These are phyloP conservation scores for Brassica juncea DNA, from an alignment of 345 rosid species.

Conservation along the genomic window DNA sequence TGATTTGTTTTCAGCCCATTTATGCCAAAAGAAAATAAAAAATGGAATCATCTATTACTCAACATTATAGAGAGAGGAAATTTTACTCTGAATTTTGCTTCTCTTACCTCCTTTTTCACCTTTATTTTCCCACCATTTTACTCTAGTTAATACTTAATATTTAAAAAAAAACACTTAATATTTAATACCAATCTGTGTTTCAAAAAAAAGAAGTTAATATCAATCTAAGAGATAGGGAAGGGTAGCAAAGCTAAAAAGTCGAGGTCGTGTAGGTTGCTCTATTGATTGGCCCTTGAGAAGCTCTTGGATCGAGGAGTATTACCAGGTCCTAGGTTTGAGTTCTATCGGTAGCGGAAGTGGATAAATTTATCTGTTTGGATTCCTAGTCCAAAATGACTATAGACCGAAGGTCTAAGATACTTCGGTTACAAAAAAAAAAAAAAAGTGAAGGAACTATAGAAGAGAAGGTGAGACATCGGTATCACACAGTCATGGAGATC, in stretches of 20 bases:
- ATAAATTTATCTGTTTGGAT: background rate
- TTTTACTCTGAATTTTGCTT: too few relatives aligned
- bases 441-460: slow-evolving; percentile 9
- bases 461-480: slow-evolving; percentile 36
- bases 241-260: background rate
- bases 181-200: background rate
- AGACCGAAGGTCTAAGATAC: background rate
- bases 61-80: too few relatives aligned
- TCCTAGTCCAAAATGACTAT: background rate
- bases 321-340: background rate
- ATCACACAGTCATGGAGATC: slow-evolving; percentile 36
- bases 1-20: background rate
- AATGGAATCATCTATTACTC: too few relatives aligned
- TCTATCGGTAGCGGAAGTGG: background rate
- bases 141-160: background rate
- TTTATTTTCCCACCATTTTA: background rate
- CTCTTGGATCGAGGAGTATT: background rate
- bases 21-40: too few relatives aligned
- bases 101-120: background rate
- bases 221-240: background rate
- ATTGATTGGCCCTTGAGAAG: background rate
- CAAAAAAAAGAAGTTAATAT: background rate
- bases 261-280: background rate
- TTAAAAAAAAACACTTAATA: too few relatives aligned
- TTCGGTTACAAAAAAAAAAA: background rate